phyloP scores from a whole-genome alignment of 768 basidiomycete genomes.

The Trametopsis cervina region DNA sequence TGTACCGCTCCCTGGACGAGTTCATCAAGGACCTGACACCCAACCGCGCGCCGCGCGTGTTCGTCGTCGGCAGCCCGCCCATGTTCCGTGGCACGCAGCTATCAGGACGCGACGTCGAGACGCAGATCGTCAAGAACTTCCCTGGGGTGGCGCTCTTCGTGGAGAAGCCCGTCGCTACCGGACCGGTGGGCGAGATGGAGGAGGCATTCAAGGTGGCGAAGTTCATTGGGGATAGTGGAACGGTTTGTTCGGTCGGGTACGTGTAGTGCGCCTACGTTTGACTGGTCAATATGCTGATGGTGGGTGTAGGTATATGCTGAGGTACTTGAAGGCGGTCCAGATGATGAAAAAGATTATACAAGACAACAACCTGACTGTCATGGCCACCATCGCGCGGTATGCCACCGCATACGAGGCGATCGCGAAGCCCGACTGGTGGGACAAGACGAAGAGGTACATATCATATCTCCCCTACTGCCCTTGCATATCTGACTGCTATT shows the following conservation, averaged over 20 bases:
- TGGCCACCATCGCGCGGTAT: slow-evolving; percentile 94
- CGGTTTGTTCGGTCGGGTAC: slow-evolving; percentile 86
- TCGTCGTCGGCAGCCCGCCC: slow-evolving; percentile 89
- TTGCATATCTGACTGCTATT: background rate
- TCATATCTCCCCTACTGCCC: background rate
- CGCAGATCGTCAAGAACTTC: slow-evolving; percentile 81
- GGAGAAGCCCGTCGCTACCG: slow-evolving; percentile 90
- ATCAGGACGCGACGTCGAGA: slow-evolving; percentile 77
- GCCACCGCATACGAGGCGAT: slow-evolving; percentile 81
- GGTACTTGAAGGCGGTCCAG: slow-evolving; percentile 90
- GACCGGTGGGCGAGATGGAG: slow-evolving; percentile 57
- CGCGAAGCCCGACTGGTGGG: slow-evolving; percentile 87
- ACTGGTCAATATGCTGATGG: background rate
- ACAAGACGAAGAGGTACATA: slow-evolving; percentile 74
- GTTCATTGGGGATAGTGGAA: slow-evolving; percentile 57
- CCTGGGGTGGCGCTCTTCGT: slow-evolving; percentile 86
- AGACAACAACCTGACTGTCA: slow-evolving; percentile 90
- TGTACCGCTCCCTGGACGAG: slow-evolving; percentile 81
- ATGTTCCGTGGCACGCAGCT: slow-evolving; percentile 81
- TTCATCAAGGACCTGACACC: slow-evolving; percentile 66
- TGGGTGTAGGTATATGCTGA: slow-evolving; percentile 79
- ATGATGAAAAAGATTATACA: slow-evolving; percentile 95
- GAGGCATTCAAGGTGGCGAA: slow-evolving; percentile 69
- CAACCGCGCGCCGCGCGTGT: slow-evolving; percentile 65
- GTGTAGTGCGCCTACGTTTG: slow-evolving; percentile 16